Evolutionary conservation across 805 yeast species (phyloP).

Genomic region (Pichia nanzhaoensis): DNA sequence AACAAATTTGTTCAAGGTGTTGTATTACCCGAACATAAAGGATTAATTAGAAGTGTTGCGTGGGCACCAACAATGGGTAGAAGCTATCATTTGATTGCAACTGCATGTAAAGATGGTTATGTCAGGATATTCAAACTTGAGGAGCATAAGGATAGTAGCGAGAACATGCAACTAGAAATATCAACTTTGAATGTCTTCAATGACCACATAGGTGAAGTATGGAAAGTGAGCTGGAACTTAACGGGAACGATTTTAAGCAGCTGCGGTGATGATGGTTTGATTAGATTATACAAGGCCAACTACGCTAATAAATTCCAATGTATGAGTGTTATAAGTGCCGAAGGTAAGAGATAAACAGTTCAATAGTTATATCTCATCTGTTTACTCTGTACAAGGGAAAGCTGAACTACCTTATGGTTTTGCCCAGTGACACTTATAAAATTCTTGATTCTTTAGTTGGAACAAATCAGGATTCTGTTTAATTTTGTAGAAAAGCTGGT

Average conservation of each 20-base stretch:
- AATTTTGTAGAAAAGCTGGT: too few relatives aligned
- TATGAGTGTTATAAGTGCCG: conserved; percentile 75
- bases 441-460: too few relatives aligned
- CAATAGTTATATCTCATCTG: not conserved
- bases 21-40: conserved; percentile 75
- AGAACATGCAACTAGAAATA: conserved; percentile 17
- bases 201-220: conserved; percentile 51
- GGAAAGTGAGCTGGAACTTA: conserved; percentile 94
- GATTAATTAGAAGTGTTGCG: conserved; percentile 77
- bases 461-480: too few relatives aligned
- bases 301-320: conserved; percentile 85
- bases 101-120: conserved; percentile 92
- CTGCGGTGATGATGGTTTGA: conserved; percentile 93
- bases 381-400: not conserved
- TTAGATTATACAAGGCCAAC: conserved; percentile 86
- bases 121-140: conserved; percentile 77
- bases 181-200: conserved; percentile 25
- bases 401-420: too few relatives aligned
- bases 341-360: conserved; percentile 16
- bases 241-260: conserved; percentile 90
- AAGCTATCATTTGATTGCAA: conserved; percentile 80
- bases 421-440: too few relatives aligned
- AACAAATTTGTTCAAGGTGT: conserved; percentile 48
- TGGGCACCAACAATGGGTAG: conserved; percentile 99
- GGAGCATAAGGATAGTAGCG: conserved; percentile 30